These are phyloP conservation scores for Talaromyces atroroseus DNA, from an alignment of 2,329 filamentous ascomycete genomes.

Conservation along the genomic window DNA sequence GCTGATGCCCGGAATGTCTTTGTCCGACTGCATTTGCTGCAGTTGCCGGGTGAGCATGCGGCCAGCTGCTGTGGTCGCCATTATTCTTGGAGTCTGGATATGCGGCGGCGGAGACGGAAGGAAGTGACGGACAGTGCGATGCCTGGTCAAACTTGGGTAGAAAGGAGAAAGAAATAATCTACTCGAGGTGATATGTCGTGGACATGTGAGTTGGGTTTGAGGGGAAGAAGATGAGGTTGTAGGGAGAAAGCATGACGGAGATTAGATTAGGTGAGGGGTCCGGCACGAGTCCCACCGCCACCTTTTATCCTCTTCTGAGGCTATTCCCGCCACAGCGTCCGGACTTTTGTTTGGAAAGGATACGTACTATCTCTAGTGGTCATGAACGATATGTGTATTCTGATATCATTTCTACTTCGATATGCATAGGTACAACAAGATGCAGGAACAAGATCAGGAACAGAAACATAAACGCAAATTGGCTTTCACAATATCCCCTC, in stretches of 20 bases:
- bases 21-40: conserved; percentile 87
- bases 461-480: not conserved
- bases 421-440: not conserved
- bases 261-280: not conserved
- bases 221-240: not conserved
- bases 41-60: conserved; percentile 76
- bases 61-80: conserved; percentile 43
- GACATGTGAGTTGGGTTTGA: not conserved
- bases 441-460: too few relatives aligned
- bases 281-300: conserved; percentile 13
- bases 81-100: conserved; percentile 15
- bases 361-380: not conserved
- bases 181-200: too few relatives aligned
- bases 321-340: conserved; percentile 3
- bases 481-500: not conserved
- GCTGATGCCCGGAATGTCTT: conserved; percentile 89
- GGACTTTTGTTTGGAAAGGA: not conserved
- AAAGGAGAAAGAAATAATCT: too few relatives aligned
- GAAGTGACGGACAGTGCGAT: too few relatives aligned
- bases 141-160: too few relatives aligned
- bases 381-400: not conserved
- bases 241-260: not conserved
- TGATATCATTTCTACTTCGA: not conserved
- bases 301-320: conserved; percentile 2
- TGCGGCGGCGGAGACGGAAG: not conserved